Evolutionary conservation across 768 basidiomycete genomes (phyloP).

Genomic region (Cystofilobasidium ferigula): DNA sequence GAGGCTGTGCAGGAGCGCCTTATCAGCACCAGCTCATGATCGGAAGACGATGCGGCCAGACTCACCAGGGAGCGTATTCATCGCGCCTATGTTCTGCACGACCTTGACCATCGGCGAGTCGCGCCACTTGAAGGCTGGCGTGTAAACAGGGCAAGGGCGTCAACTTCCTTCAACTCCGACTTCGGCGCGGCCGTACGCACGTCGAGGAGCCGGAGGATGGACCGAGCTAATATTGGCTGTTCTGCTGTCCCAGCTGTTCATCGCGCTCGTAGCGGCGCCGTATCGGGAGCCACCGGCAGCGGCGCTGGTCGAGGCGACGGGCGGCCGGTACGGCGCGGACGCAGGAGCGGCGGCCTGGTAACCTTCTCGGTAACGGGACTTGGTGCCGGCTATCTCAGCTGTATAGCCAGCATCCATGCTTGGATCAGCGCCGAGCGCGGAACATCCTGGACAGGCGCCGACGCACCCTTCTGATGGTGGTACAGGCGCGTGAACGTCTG

Average conservation of each 20-base stretch:
- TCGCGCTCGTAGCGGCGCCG: neutral
- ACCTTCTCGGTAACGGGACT: neutral
- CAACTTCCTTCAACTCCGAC: too few relatives aligned
- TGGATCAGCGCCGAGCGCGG: too few relatives aligned
- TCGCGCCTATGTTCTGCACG: neutral
- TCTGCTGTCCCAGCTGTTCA: conserved; percentile 3
- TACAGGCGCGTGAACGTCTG: neutral
- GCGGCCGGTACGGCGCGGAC: neutral
- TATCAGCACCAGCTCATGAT: neutral
- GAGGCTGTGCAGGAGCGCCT: neutral
- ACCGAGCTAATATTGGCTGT: too few relatives aligned
- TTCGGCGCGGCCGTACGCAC: too few relatives aligned
- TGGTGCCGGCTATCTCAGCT: neutral
- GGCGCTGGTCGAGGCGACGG: neutral
- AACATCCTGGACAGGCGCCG: too few relatives aligned
- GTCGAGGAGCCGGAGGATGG: too few relatives aligned
- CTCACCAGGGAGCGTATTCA: conserved; percentile 9
- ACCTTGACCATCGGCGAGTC: conserved; percentile 14
- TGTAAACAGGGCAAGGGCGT: too few relatives aligned
- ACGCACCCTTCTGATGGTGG: neutral
- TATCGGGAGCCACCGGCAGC: neutral
- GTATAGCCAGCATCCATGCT: too few relatives aligned
- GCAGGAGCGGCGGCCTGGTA: neutral
- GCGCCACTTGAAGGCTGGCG: conserved; percentile 11
- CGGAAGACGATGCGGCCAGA: neutral